Percentiles rank a stretch among this genome's conserved stretches.
Conservation (phyloP, 805 yeast species). For the Zygoascus tannicola region DNA sequence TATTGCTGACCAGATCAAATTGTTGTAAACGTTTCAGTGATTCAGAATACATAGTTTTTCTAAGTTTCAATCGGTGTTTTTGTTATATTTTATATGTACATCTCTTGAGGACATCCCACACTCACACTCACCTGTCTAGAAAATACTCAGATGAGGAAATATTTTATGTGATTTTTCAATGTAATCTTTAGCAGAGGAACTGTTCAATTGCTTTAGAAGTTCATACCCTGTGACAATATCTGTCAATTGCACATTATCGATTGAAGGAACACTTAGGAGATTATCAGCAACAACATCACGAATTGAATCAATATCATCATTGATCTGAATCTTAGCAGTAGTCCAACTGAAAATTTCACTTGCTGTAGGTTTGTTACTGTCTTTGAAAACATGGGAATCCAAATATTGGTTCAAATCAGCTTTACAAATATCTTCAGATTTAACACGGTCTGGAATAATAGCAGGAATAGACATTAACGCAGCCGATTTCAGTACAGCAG, state of each 20-base stretch:
- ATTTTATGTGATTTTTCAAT: neutral
- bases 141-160: constrained; percentile 2
- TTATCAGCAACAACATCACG: constrained; percentile 4
- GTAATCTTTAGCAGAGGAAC: constrained; percentile 4
- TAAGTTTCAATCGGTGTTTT: too few species aligned
- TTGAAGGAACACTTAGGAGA: constrained; percentile 1
- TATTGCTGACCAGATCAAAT: constrained; percentile 12
- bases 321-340: constrained; percentile 15
- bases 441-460: constrained; percentile 3
- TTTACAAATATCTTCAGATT: constrained; percentile 17
- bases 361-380: constrained; percentile 4
- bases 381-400: constrained; percentile 18
- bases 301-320: constrained; percentile 5
- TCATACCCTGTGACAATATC: constrained; percentile 1
- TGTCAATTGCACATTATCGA: neutral
- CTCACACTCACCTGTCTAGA: too few species aligned
- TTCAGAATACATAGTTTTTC: neutral
- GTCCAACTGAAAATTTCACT: constrained; percentile 21
- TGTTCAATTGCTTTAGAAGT: constrained; percentile 4
- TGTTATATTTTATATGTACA: too few species aligned
- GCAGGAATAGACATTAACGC: constrained; percentile 15
- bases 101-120: too few species aligned
- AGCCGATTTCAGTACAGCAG: constrained; percentile 34
- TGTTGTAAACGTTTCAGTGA: neutral
- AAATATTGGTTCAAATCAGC: constrained; percentile 18